Conservation (phyloP, 129 eudicot genomes). For the Pseudognaphalium luteoalbum region DNA sequence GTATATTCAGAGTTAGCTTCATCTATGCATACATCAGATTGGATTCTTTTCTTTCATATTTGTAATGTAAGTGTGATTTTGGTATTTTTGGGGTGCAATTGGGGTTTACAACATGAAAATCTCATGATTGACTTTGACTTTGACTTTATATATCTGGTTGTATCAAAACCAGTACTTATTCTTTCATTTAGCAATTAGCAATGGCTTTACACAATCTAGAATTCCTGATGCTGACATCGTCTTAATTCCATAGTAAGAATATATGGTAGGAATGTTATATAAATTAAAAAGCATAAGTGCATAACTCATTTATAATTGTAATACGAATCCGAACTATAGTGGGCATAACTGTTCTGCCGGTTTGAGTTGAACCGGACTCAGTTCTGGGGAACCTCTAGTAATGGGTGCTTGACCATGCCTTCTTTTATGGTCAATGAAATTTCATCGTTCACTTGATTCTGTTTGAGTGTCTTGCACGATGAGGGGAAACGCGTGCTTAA, state of each 20-base stretch:
- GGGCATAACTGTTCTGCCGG: background rate
- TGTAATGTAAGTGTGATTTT: constrained; percentile 41
- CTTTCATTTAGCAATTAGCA: constrained; percentile 21
- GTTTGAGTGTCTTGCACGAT: background rate
- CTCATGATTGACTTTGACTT: constrained; percentile 32
- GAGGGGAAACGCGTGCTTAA: background rate
- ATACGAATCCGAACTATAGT: background rate
- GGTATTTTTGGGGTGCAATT: constrained; percentile 22
- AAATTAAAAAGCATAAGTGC: too few species aligned
- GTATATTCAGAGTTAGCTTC: constrained; percentile 34
- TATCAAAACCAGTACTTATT: constrained; percentile 20
- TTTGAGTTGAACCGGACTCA: background rate
- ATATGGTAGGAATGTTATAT: background rate
- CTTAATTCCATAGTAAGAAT: background rate
- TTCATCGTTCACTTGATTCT: background rate
- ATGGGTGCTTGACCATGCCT: background rate
- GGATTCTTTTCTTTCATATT: constrained; percentile 36
- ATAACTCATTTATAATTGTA: background rate
- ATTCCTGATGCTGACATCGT: background rate
- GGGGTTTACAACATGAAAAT: constrained; percentile 31
- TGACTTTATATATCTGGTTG: constrained; percentile 35
- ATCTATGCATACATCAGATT: constrained; percentile 22
- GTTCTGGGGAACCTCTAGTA: background rate
- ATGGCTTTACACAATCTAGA: constrained; percentile 9
- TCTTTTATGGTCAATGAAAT: background rate